Evolutionary conservation across 192 early-diverging fungal species (phyloP).

Genomic region (Backusella mclennaniae): DNA sequence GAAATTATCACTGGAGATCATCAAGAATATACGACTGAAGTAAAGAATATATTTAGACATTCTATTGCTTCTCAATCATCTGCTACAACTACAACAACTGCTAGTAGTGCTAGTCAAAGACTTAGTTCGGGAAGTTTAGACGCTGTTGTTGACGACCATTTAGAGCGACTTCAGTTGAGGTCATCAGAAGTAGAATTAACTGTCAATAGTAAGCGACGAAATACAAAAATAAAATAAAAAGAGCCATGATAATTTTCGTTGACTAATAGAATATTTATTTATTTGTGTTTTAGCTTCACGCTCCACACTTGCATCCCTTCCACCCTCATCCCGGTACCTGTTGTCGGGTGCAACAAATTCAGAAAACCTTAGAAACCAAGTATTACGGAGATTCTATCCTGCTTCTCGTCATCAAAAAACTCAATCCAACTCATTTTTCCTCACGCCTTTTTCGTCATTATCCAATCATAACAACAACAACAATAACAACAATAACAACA

Average conservation of each 20-base stretch:
- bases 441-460: conserved; percentile 4
- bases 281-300: conserved; percentile 5
- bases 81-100: conserved; percentile 1
- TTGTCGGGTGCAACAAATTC: conserved; percentile 18
- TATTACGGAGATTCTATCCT: conserved; percentile 19
- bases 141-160: not conserved
- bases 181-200: not conserved
- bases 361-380: conserved; percentile 14
- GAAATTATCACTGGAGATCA: not conserved
- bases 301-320: conserved; percentile 11
- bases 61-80: conserved; percentile 13
- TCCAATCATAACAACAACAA: not conserved
- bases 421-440: not conserved
- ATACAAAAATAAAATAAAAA: not conserved
- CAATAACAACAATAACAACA: not conserved
- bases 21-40: not conserved
- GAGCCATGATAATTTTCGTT: not conserved
- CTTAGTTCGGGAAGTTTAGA: conserved; percentile 5
- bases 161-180: not conserved
- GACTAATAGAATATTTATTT: conserved; percentile 2
- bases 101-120: not conserved
- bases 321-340: conserved; percentile 13
- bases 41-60: conserved; percentile 2
- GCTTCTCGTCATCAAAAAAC: conserved; percentile 5
- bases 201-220: not conserved